Evolutionary conservation across 345 rosid species (phyloP), one percentile per base, ranked within the genome.

Genomic region (Hibiscus tridactylites): DNA sequence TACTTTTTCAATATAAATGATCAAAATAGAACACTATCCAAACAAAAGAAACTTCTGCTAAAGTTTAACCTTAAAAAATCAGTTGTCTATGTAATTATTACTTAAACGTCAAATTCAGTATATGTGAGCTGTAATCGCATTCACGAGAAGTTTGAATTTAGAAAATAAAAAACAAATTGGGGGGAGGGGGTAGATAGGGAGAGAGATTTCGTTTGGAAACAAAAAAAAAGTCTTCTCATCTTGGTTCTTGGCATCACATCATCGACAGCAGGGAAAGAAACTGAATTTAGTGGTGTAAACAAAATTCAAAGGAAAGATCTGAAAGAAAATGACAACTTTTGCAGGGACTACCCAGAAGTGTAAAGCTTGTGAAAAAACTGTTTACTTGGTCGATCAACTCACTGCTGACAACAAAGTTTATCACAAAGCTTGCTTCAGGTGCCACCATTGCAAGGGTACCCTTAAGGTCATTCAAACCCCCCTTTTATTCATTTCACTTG

Each of bases 371-470:
- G 85, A 84, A 33, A 84, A 84, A 78, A 84, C 87, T 10, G 87
- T 84, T 15, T 82, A 84, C 73, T 73, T 82, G 70, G 85, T 84
- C 37, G 87, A 84, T 72, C 81, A 80, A 65, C 82, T 84, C 24
- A 78, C 87, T 50, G 81, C 87, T 74, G 87, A 84, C 46, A 76
- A 74, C 79, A 80, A 76, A 66, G 76, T 81, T 39, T 84, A 73
- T 65, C 85, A 84, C 75, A 84, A 80, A 77, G 82, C 87, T 65
- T 82, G 87, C 65, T 84, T 84, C 74, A 80, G 85, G 69, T 84
- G 87, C 71, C 81, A 84, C 79, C 87, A 84, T 71, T 84, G 87
- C 82, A 84, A 81, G 77, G 73, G 85, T 46, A 84, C 87, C 69
- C 85, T 84, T 44, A 84, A 84, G 82, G 87, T 84, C n/a, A 52